Percentiles rank a stretch among this genome's conserved stretches.
Evolutionary conservation across 306 rosid genomes (phyloP).

Genomic region (Pterocarpus macrocarpus): DNA sequence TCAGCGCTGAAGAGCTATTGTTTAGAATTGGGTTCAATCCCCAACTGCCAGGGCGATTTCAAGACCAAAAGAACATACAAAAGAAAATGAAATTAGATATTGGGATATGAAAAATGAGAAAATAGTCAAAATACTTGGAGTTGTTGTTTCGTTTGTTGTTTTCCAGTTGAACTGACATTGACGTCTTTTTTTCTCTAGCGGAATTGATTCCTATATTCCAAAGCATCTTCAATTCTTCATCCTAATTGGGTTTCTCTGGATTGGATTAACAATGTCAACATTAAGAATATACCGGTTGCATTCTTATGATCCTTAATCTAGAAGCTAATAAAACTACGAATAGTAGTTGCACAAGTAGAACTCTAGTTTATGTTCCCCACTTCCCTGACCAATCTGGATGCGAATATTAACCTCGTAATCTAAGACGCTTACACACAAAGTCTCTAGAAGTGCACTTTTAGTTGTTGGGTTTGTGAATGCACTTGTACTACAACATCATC

Average conservation of each 20-base stretch:
- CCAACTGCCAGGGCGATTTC: not conserved
- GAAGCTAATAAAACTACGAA: not conserved
- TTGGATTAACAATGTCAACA: not conserved
- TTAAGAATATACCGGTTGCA: constrained; percentile 18
- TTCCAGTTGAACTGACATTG: not conserved
- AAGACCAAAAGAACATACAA: not conserved
- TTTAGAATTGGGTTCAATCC: not conserved
- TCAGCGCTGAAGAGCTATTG: not conserved
- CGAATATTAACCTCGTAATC: not conserved
- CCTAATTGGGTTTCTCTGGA: not conserved
- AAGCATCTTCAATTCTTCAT: not conserved
- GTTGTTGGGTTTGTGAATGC: not conserved
- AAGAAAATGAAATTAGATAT: not conserved
- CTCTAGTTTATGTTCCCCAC: not conserved
- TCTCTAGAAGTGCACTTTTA: too few relatives aligned
- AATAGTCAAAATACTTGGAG: not conserved
- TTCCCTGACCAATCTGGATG: not conserved
- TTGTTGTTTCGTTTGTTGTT: not conserved
- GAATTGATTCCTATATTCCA: not conserved
- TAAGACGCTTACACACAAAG: not conserved
- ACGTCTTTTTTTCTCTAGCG: not conserved
- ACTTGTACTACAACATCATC: not conserved
- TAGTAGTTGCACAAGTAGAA: too few relatives aligned
- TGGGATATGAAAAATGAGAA: not conserved
- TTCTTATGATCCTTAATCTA: not conserved